Conservation (phyloP, 306 rosid genomes). For the Vigna angularis region DNA sequence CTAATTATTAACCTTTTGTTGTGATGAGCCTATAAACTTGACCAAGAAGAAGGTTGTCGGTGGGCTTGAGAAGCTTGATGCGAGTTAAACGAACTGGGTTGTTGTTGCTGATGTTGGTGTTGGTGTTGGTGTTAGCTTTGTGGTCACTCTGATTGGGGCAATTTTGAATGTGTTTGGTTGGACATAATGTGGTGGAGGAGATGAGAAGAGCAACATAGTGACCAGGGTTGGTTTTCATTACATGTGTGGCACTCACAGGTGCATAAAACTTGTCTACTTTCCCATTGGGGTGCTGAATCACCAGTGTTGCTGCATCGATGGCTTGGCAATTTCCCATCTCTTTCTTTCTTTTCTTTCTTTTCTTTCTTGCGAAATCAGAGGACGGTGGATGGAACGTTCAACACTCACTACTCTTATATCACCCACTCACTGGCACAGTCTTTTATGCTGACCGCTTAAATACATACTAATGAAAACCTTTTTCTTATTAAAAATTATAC, state of each 20-base stretch:
- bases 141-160: conserved; percentile 3
- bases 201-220: conserved; percentile 92
- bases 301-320: conserved; percentile 83
- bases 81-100: conserved; percentile 74
- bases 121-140: background rate
- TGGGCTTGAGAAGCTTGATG: conserved; percentile 93
- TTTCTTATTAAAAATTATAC: background rate
- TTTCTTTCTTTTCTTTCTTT: conserved; percentile 43
- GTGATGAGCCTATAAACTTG: conserved; percentile 89
- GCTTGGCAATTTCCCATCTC: conserved; percentile 97
- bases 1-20: conserved; percentile 64
- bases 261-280: conserved; percentile 74
- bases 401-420: conserved; percentile 24
- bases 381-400: conserved; percentile 13
- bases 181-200: conserved; percentile 79
- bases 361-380: background rate
- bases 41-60: conserved; percentile 82
- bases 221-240: conserved; percentile 89
- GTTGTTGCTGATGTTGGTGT: background rate
- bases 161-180: conserved; percentile 38
- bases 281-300: conserved; percentile 83
- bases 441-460: background rate
- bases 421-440: conserved; percentile 15
- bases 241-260: conserved; percentile 66
- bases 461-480: background rate